Conservation (phyloP, 2,329 filamentous ascomycete genomes). For the Paraphoma sp. region DNA sequence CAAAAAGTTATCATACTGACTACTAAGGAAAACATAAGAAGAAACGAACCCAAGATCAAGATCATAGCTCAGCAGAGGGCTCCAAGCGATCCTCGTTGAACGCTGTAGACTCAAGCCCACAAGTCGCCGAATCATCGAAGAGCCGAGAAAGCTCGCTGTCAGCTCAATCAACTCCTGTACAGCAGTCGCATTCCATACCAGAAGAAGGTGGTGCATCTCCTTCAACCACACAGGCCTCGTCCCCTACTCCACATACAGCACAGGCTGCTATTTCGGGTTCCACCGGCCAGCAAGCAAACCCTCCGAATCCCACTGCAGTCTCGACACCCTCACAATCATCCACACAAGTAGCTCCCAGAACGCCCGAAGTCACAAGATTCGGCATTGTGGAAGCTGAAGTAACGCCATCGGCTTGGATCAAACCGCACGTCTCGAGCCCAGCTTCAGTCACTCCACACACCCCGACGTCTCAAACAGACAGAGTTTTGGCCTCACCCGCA, state of each 20-base stretch:
- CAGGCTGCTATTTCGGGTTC: too few relatives aligned
- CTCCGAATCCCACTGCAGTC: too few relatives aligned
- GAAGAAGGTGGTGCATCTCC: not conserved
- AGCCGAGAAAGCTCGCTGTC: slow-evolving; percentile 2
- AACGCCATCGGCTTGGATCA: slow-evolving; percentile 5
- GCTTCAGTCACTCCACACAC: slow-evolving; percentile 9
- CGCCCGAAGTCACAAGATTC: not conserved
- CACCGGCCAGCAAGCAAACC: too few relatives aligned
- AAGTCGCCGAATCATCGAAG: not conserved
- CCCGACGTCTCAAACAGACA: not conserved
- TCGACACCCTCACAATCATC: too few relatives aligned
- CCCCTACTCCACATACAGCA: not conserved
- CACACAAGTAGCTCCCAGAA: not conserved
- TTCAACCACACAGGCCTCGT: not conserved
- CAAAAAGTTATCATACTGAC: slow-evolving; percentile 5
- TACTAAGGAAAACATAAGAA: slow-evolving; percentile 24
- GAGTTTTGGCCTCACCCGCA: slow-evolving; percentile 1
- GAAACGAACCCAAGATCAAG: slow-evolving; percentile 11
- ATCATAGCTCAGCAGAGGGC: slow-evolving; percentile 6
- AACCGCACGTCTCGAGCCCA: slow-evolving; percentile 6
- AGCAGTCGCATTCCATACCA: not conserved
- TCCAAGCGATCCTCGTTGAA: slow-evolving; percentile 11
- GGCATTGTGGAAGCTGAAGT: not conserved
- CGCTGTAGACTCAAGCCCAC: slow-evolving; percentile 8
- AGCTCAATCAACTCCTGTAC: not conserved